These are phyloP conservation scores for Nepenthes mirabilis DNA, from an alignment of 148 eudicot genomes.

Conservation along the genomic window DNA sequence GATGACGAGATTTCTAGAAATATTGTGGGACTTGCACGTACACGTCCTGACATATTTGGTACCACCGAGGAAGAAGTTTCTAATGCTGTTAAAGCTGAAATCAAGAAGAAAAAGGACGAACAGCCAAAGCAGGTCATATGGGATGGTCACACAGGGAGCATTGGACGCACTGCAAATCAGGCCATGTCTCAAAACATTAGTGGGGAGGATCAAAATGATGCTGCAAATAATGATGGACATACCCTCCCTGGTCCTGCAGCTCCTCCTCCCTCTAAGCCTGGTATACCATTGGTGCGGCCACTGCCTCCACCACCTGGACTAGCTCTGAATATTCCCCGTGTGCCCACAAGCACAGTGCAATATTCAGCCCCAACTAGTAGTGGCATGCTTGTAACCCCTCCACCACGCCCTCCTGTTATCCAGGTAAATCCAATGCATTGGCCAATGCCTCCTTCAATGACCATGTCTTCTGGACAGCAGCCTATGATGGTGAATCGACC, in stretches of 20 bases:
- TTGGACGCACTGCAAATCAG: conserved; percentile 77
- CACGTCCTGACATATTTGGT: conserved; percentile 81
- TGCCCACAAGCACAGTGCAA: conserved; percentile 31
- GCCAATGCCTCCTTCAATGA: conserved; percentile 58
- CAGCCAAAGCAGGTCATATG: conserved; percentile 89
- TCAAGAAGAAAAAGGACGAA: conserved; percentile 74
- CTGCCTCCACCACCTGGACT: conserved; percentile 65
- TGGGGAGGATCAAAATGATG: conserved; percentile 47
- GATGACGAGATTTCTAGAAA: conserved; percentile 75
- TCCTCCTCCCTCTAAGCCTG: conserved; percentile 58
- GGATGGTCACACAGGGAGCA: conserved; percentile 86
- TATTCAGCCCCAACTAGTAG: conserved; percentile 32
- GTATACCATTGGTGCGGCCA: conserved; percentile 49
- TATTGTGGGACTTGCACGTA: conserved; percentile 71
- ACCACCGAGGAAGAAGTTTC: conserved; percentile 86
- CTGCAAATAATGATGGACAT: conserved; percentile 21
- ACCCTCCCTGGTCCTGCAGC: conserved; percentile 66
- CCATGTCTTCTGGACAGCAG: conserved; percentile 50
- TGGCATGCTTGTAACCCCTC: conserved; percentile 34
- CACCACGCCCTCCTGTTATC: conserved; percentile 36
- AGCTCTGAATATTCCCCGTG: conserved; percentile 50
- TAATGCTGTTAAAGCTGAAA: conserved; percentile 81
- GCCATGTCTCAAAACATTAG: conserved; percentile 55
- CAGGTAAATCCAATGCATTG: conserved; percentile 27
- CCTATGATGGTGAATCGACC: conserved; percentile 59